These are phyloP conservation scores for Aspergillus heteromorphus DNA, from an alignment of 495 filamentous ascomycete genomes.

Conservation along the genomic window DNA sequence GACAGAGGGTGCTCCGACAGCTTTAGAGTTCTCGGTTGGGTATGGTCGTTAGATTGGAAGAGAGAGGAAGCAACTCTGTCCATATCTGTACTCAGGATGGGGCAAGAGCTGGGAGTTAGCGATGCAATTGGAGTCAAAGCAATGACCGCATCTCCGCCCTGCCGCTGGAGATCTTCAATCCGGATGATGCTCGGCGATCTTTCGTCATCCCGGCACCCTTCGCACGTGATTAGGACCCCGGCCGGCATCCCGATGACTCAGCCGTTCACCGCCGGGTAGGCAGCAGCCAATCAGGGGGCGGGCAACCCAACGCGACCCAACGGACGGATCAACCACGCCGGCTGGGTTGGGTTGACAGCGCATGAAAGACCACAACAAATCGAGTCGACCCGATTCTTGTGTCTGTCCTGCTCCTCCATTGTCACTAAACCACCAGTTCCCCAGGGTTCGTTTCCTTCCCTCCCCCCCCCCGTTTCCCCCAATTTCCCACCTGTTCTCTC, in stretches of 20 bases:
- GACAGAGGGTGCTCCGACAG: neutral
- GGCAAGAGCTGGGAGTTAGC: neutral
- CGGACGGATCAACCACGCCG: constrained; percentile 17
- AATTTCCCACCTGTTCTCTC: constrained; percentile 19
- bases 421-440: constrained; percentile 19
- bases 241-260: constrained; percentile 20
- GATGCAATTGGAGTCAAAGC: neutral
- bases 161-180: neutral
- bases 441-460: constrained; percentile 14
- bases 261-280: constrained; percentile 11
- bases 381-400: constrained; percentile 15
- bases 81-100: too few species aligned
- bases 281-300: constrained; percentile 27
- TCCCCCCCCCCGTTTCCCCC: constrained; percentile 6
- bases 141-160: neutral
- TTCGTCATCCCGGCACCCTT: constrained; percentile 10
- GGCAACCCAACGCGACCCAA: constrained; percentile 35
- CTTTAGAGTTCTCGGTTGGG: neutral
- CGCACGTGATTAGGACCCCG: constrained; percentile 14
- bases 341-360: constrained; percentile 19
- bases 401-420: constrained; percentile 16
- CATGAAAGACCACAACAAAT: constrained; percentile 19
- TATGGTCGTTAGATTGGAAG: neutral
- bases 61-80: neutral
- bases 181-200: constrained; percentile 8